Percentiles rank a stretch among this genome's conserved stretches.
phyloP scores from a whole-genome alignment of 192 early-diverging fungal genomes.

The Chytriomyces sp. region DNA sequence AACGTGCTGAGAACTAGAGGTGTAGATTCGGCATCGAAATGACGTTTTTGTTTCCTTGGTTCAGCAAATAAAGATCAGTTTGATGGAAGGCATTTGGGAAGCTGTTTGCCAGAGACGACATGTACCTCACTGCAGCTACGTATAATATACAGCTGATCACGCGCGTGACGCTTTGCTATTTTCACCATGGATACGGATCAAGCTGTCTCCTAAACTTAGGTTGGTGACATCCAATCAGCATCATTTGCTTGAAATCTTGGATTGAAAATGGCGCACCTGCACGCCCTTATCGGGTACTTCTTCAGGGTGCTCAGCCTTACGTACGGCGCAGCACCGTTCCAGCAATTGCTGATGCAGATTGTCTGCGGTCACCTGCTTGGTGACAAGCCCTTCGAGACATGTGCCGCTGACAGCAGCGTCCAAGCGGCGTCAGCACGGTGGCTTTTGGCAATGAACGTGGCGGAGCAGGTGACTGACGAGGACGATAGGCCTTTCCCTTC shows the following conservation, averaged over 20 bases:
- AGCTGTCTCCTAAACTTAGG: too few relatives aligned
- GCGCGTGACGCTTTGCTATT: too few relatives aligned
- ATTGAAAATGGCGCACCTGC: slow-evolving; percentile 8
- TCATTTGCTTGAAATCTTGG: too few relatives aligned
- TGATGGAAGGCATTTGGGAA: too few relatives aligned
- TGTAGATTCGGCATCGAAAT: not conserved
- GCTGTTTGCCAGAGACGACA: too few relatives aligned
- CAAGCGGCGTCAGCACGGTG: slow-evolving; percentile 6
- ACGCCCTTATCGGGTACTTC: slow-evolving; percentile 24
- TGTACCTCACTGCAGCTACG: too few relatives aligned
- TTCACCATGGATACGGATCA: too few relatives aligned
- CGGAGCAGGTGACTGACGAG: slow-evolving; percentile 1
- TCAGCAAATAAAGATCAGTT: too few relatives aligned
- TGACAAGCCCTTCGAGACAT: slow-evolving; percentile 11
- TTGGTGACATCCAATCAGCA: too few relatives aligned
- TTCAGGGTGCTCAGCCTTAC: slow-evolving; percentile 3
- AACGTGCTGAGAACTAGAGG: not conserved
- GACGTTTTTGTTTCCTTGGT: too few relatives aligned
- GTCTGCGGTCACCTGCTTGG: not conserved
- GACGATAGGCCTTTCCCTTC: too few relatives aligned
- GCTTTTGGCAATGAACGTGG: not conserved
- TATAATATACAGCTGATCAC: too few relatives aligned
- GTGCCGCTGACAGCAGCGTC: slow-evolving; percentile 2
- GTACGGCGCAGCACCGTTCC: not conserved
- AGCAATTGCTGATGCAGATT: slow-evolving; percentile 10